Base-by-base conservation (phyloP, 2,329 filamentous ascomycete genomes). In the Aulographum hederae region DNA sequence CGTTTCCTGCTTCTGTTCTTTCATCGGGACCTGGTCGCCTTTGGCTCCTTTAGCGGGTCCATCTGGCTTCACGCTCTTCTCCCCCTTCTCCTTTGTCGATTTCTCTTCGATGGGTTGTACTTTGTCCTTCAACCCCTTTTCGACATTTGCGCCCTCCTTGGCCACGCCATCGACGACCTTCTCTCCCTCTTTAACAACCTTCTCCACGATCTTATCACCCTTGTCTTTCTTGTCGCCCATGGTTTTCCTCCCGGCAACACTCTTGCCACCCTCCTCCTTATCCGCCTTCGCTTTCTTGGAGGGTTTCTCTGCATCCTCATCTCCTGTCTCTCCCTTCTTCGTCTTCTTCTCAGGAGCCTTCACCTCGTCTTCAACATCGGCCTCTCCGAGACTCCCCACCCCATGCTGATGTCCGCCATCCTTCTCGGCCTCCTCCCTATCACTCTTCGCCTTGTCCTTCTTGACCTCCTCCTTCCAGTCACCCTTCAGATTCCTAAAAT, bases 361-460 rank as follows among this genome's bases (percentile, higher is more conserved):
- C 17, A 52, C 52, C 20, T 43, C n/a, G n/a, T n/a, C n/a, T n/a
- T n/a, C n/a, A n/a, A n/a, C n/a, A n/a, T n/a, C n/a, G n/a, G n/a
- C n/a, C n/a, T n/a, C n/a, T n/a, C n/a, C n/a, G n/a, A n/a, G n/a
- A n/a, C n/a, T 46, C 2, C 51, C 46, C n/a, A 46, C 42, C 16
- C 44, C 48, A 28, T 50, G 41, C 33, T 40, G 44, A 11, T 76
- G 53, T 30, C 67, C 55, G 43, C 63, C 61, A 51, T 80, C 80
- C 39, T 70, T 62, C 44, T 79, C 75, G 26, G 74, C 75, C 28
- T 64, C 62, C 37, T n/a, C n/a, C n/a, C n/a, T n/a, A n/a, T n/a
- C n/a, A n/a, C 73, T 70, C 54, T 78, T 79, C 18, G 69, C 75
- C 37, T 70, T 65, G 25, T 73, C 63, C 48, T 76, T n/a, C n/a